These are phyloP conservation scores for Athelia psychrophila DNA, from an alignment of 1,284 basidiomycete species.

Conservation along the genomic window DNA sequence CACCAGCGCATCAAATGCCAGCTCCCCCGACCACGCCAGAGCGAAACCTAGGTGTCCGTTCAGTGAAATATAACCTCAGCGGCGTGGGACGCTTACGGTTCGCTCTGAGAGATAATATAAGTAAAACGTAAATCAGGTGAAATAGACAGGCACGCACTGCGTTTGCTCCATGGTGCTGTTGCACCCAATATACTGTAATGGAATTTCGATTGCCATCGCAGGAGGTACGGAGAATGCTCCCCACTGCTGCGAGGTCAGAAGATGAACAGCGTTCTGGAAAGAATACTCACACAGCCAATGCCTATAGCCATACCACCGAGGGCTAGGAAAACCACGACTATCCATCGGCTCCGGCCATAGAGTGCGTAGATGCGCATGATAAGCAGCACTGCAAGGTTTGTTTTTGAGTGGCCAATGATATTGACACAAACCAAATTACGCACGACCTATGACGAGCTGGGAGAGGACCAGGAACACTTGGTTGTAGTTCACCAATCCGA, in stretches of 20 bases:
- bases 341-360: conserved; percentile 5
- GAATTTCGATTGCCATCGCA: too few relatives aligned
- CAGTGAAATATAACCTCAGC: not conserved
- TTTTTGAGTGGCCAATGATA: too few relatives aligned
- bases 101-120: not conserved
- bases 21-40: not conserved
- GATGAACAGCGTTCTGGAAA: too few relatives aligned
- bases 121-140: not conserved
- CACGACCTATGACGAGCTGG: not conserved
- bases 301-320: not conserved
- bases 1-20: not conserved
- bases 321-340: conserved; percentile 5
- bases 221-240: too few relatives aligned
- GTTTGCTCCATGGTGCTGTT: too few relatives aligned
- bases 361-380: conserved; percentile 10
- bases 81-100: not conserved
- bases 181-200: too few relatives aligned
- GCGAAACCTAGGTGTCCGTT: not conserved
- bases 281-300: not conserved
- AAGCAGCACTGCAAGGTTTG: too few relatives aligned
- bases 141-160: too few relatives aligned
- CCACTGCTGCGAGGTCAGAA: too few relatives aligned
- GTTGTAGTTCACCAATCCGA: not conserved
- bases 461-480: not conserved
- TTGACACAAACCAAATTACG: not conserved